Evolutionary conservation across 441 rosid species (phyloP).

Genomic region (Syzygium malaccense): DNA sequence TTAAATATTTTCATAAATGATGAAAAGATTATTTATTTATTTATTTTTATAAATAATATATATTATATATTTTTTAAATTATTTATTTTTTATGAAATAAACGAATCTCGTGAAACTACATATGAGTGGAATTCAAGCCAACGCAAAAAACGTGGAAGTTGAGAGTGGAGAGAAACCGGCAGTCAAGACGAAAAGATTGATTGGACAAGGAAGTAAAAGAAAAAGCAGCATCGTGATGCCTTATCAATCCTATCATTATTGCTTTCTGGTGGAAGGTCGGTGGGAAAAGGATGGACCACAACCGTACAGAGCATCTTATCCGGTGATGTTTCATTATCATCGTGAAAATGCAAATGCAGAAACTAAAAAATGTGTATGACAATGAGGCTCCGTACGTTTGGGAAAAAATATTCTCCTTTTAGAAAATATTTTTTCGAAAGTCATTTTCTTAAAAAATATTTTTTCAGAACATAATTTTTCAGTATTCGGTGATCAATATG

Average conservation of each 20-base stretch:
- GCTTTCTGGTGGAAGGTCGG: neutral
- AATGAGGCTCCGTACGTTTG: no score
- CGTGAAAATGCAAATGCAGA: neutral
- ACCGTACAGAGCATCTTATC: neutral
- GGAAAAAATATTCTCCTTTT: no score
- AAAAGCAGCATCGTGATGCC: neutral
- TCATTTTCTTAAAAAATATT: no score
- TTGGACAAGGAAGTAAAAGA: neutral
- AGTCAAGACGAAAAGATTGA: neutral
- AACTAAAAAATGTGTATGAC: neutral
- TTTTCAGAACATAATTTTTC: no score
- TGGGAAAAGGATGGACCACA: neutral
- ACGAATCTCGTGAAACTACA: neutral
- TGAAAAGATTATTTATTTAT: no score
- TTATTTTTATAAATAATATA: no score
- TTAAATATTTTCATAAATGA: no score
- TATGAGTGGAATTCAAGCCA: neutral
- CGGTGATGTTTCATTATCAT: neutral
- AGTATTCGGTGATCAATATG: no score
- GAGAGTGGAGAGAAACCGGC: no score
- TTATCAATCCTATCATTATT: neutral
- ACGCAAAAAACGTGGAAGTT: neutral
- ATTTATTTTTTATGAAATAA: no score
- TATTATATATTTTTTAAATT: no score
- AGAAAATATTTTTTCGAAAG: no score